Percentiles rank a stretch among this genome's conserved stretches.
These are phyloP conservation scores for Fusarium redolens DNA, from an alignment of 2,329 filamentous ascomycete genomes.

Conservation along the genomic window DNA sequence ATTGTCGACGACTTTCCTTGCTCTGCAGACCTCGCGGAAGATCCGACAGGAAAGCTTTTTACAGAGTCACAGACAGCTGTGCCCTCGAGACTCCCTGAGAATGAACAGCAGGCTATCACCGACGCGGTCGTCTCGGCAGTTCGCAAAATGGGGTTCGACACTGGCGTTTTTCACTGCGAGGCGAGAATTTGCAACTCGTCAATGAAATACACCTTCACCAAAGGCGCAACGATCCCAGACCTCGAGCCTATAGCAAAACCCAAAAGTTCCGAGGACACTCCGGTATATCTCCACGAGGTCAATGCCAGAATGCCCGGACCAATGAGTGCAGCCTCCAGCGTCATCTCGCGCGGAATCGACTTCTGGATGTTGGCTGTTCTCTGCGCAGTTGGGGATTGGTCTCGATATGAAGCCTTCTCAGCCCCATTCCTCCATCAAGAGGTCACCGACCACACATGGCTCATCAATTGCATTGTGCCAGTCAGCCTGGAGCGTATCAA, in stretches of 20 bases:
- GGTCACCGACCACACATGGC: background rate
- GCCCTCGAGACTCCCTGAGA: background rate
- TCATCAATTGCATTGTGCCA: background rate
- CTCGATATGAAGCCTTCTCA: background rate
- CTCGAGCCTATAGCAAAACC: background rate
- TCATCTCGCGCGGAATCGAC: background rate
- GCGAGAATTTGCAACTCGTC: background rate
- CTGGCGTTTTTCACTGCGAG: background rate
- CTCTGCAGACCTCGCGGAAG: background rate
- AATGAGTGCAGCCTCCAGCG: background rate
- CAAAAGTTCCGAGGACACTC: background rate
- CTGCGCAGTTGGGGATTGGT: background rate
- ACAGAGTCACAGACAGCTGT: background rate
- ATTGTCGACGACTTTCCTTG: constrained; percentile 1
- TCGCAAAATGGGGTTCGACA: background rate
- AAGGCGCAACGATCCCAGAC: background rate
- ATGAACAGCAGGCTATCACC: background rate
- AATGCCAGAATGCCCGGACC: background rate
- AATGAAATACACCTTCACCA: background rate
- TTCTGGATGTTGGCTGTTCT: background rate
- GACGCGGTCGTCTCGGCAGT: background rate
- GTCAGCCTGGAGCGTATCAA: background rate
- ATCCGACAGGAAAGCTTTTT: background rate
- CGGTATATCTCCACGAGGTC: background rate
- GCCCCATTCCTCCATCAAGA: background rate